These are phyloP conservation scores for Hortaea werneckii DNA, from an alignment of 2,329 filamentous ascomycete species.

Conservation along the genomic window DNA sequence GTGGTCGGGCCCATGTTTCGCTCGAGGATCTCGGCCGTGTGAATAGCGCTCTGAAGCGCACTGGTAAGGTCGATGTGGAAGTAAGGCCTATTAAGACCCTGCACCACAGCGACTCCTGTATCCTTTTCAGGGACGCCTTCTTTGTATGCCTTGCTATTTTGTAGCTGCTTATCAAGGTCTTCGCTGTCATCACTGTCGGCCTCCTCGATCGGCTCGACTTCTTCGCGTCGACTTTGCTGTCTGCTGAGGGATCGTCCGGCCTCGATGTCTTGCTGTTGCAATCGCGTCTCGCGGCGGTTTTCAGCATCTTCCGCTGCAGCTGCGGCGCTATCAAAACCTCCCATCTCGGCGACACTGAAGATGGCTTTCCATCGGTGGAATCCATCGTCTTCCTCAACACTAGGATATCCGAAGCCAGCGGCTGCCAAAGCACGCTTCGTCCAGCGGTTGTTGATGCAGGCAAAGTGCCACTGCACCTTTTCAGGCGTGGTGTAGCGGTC, in stretches of 20 bases:
- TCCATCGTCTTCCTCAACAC: slow-evolving; percentile 32
- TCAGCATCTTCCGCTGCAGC: slow-evolving; percentile 54
- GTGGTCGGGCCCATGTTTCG: neutral
- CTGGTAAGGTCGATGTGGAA: slow-evolving; percentile 91
- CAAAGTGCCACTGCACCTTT: slow-evolving; percentile 87
- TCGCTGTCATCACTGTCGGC: slow-evolving; percentile 15
- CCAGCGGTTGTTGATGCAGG: slow-evolving; percentile 89
- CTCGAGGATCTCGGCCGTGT: slow-evolving; percentile 47
- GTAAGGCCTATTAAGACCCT: slow-evolving; percentile 78
- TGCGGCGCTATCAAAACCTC: slow-evolving; percentile 60
- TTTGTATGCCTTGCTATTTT: slow-evolving; percentile 33
- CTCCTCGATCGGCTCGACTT: slow-evolving; percentile 12
- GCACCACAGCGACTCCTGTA: slow-evolving; percentile 54
- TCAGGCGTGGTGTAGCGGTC: slow-evolving; percentile 74
- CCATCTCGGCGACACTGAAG: slow-evolving; percentile 82
- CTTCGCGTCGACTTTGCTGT: slow-evolving; percentile 1
- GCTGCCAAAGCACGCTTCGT: slow-evolving; percentile 80
- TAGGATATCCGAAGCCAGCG: slow-evolving; percentile 80
- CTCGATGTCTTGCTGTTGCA: slow-evolving; percentile 17
- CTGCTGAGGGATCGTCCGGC: slow-evolving; percentile 17
- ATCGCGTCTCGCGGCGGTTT: slow-evolving; percentile 40
- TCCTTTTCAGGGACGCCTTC: slow-evolving; percentile 1
- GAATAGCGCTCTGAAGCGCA: slow-evolving; percentile 77
- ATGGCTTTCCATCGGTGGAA: slow-evolving; percentile 82
- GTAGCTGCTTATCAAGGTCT: slow-evolving; percentile 34